Evolutionary conservation across 2,329 filamentous ascomycete species (phyloP), one percentile per base, ranked within the genome.

Genomic region (Sporothrix dimorphospora): DNA sequence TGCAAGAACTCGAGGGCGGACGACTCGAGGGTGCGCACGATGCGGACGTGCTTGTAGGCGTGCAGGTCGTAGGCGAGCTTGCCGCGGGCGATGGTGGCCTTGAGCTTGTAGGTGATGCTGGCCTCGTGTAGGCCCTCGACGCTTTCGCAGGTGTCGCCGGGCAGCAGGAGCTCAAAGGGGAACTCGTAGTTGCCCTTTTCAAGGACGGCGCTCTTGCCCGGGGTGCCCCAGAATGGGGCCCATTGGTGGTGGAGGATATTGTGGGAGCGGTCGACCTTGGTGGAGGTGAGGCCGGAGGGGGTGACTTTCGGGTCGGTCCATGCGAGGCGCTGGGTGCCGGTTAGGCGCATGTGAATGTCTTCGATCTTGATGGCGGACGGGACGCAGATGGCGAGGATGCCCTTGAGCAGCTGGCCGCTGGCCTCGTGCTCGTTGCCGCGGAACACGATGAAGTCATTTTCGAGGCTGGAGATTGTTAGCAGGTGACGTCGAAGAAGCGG

Each of bases 11-110:
- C 92, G 72, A 94, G 85, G 12, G 92, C 91, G 68, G 90, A 90
- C 12, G 92, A 87, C 73, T 93, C 91, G 63, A 94, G 83, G 0
- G 93, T 95, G 72, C 93, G 88, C 72, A 95, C 92, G 72, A 95
- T 89, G 71, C 93, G 89, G 71, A 96, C 81, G 70, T 92, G 90
- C 80, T 95, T 95, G 79, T 91, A 91, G 45, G 93, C 88, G 76
- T 92, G 89, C 68, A 97, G 85, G 79, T 97, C 94, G 83, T 97
- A 95, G 78, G 92, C 90, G 77, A 98, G 90, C 83, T 96, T 97
- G 74, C 94, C 93, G 73, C 94, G 85, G 61, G 91, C 92, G 68
- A 98, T 91, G 69, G 94, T 94, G 1, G 95, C 96, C 81, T 97
- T 97, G 78, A 99, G 86, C 76, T 92, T 91, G 82, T 98, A 99